Evolutionary conservation across 75 land plant genomes (phyloP).

Genomic region (Picea sitchensis): DNA sequence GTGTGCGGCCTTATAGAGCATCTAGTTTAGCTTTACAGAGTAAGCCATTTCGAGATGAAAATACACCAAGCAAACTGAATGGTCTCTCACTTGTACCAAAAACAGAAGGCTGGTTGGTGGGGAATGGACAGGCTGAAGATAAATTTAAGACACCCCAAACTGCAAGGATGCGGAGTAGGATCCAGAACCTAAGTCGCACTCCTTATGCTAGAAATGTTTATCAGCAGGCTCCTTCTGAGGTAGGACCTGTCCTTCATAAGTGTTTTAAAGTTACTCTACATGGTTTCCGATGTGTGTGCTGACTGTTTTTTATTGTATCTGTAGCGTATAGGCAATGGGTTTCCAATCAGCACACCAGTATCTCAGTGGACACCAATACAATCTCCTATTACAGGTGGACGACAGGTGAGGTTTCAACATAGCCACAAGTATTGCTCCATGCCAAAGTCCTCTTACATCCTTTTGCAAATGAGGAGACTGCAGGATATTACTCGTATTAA

Average conservation of each 20-base stretch:
- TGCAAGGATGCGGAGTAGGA: background rate
- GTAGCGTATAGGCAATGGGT: background rate
- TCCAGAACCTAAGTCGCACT: background rate
- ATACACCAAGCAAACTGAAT: background rate
- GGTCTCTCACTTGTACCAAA: background rate
- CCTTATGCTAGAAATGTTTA: slow-evolving; percentile 1
- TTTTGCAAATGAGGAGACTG: too few species aligned
- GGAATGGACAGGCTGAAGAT: slow-evolving; percentile 9
- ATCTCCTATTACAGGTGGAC: slow-evolving; percentile 1
- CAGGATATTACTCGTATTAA: too few species aligned
- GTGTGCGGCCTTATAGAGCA: slow-evolving; percentile 5
- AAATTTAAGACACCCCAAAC: background rate
- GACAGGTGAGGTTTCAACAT: background rate
- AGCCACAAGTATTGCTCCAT: background rate
- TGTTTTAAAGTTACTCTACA: too few species aligned
- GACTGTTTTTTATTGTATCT: background rate
- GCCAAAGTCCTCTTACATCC: background rate
- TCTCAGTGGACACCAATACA: slow-evolving; percentile 7
- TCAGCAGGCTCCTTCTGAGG: background rate
- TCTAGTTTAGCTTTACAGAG: background rate
- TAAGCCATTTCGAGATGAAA: slow-evolving; percentile 5
- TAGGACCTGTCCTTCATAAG: background rate
- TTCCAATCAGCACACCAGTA: background rate
- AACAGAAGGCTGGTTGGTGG: background rate
- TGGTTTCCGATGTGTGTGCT: background rate